These are phyloP conservation scores for Moniliella sp. DNA, from an alignment of 1,284 basidiomycete genomes.

Conservation along the genomic window DNA sequence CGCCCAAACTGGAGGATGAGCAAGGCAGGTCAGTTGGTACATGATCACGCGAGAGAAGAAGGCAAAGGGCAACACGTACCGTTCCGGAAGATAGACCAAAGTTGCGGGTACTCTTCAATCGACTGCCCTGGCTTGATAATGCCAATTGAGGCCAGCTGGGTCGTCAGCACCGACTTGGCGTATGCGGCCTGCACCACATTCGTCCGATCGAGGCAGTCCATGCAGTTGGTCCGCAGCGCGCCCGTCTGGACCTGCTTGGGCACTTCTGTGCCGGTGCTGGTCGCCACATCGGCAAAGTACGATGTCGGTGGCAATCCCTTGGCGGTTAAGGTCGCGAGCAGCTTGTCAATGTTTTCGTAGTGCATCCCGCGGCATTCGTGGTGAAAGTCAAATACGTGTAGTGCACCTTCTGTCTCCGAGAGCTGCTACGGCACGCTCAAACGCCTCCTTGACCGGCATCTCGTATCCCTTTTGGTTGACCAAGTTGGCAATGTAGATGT, in stretches of 20 bases:
- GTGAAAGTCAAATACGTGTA: slow-evolving; percentile 64
- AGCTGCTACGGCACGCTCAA: slow-evolving; percentile 45
- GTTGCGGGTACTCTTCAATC: too few relatives aligned
- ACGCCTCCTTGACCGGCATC: slow-evolving; percentile 54
- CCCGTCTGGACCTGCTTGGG: slow-evolving; percentile 52
- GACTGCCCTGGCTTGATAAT: too few relatives aligned
- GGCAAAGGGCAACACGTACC: not conserved
- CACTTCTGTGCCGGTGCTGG: not conserved
- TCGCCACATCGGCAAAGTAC: slow-evolving; percentile 2
- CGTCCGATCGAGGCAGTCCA: slow-evolving; percentile 60
- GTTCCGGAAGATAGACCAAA: not conserved
- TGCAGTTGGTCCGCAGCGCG: slow-evolving; percentile 68
- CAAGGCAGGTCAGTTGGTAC: not conserved
- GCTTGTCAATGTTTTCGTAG: slow-evolving; percentile 67
- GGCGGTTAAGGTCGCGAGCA: slow-evolving; percentile 52
- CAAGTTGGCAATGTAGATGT: slow-evolving; percentile 42
- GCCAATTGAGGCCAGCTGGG: slow-evolving; percentile 44
- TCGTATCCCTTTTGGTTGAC: slow-evolving; percentile 79
- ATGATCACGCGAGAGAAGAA: not conserved
- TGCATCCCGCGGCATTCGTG: slow-evolving; percentile 72
- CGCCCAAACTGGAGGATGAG: slow-evolving; percentile 45
- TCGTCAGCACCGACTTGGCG: slow-evolving; percentile 55
- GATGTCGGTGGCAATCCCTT: too few relatives aligned
- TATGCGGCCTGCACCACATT: slow-evolving; percentile 72
- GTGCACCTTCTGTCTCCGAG: slow-evolving; percentile 23